A percentile compares a stretch with the other conserved stretches of the same genome.
Conservation (phyloP, 352 stramenopile species). For the Phytophthora hybrid region DNA sequence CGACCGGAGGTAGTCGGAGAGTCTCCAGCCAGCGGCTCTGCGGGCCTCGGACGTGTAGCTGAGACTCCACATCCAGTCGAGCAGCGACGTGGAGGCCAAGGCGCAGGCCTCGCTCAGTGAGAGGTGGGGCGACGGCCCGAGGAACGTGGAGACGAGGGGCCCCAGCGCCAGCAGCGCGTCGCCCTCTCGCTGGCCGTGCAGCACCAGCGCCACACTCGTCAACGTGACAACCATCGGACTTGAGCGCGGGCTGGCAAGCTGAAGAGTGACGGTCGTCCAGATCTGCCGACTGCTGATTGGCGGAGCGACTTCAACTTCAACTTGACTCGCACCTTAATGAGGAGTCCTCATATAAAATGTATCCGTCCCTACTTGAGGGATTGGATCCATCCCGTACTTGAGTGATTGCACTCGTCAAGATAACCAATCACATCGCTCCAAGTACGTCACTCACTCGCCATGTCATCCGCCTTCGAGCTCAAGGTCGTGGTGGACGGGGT, state of each 20-base stretch:
- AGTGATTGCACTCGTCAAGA: not conserved
- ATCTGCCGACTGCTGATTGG: not conserved
- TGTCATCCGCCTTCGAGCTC: not conserved
- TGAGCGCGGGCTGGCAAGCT: not conserved
- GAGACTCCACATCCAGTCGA: not conserved
- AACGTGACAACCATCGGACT: not conserved
- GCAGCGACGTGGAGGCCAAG: not conserved
- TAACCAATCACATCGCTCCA: not conserved
- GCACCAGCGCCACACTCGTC: not conserved
- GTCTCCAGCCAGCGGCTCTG: not conserved
- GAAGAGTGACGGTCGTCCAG: not conserved
- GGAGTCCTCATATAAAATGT: too few relatives aligned
- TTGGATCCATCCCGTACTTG: too few relatives aligned
- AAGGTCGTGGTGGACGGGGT: too few relatives aligned
- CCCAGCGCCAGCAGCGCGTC: not conserved
- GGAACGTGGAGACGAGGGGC: not conserved
- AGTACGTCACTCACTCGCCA: not conserved
- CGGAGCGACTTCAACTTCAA: not conserved
- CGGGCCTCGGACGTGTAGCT: not conserved
- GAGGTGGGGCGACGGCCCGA: not conserved
- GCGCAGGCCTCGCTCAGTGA: not conserved
- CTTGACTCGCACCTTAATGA: not conserved
- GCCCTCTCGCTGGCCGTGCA: not conserved
- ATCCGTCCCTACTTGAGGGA: too few relatives aligned
- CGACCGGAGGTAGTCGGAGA: not conserved